These are phyloP conservation scores for Soucietia sequanensis DNA, from an alignment of 805 yeast species.

Conservation along the genomic window DNA sequence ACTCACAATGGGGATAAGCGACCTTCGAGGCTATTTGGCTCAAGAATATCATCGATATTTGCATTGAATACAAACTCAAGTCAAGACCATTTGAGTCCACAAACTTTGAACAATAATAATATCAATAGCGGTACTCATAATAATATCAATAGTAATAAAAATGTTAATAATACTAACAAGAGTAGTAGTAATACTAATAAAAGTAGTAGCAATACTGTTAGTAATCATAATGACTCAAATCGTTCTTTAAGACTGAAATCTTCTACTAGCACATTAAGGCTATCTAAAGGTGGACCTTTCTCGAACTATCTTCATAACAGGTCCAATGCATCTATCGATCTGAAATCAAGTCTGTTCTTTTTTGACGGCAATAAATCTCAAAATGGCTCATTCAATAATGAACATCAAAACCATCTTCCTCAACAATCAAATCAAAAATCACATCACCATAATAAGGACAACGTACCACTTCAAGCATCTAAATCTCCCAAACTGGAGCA, in stretches of 20 bases:
- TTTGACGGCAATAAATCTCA: too few relatives aligned
- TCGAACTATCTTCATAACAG: neutral
- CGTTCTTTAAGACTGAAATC: slow-evolving; percentile 6
- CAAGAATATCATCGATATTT: slow-evolving; percentile 31
- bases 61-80: neutral
- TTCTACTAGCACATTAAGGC: slow-evolving; percentile 2
- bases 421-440: slow-evolving; percentile 2
- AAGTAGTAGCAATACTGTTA: too few relatives aligned
- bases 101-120: too few relatives aligned
- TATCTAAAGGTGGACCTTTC: neutral
- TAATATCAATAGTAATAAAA: too few relatives aligned
- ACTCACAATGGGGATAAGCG: slow-evolving; percentile 1
- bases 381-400: too few relatives aligned
- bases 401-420: neutral
- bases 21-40: slow-evolving; percentile 21
- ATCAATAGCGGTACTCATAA: too few relatives aligned
- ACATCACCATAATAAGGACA: neutral
- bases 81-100: slow-evolving; percentile 1
- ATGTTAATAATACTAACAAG: too few relatives aligned
- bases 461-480: neutral
- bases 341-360: neutral
- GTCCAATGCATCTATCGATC: neutral
- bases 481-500: too few relatives aligned
- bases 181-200: too few relatives aligned
- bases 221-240: slow-evolving; percentile 7